Evolutionary conservation across 208 protist genomes (phyloP), one percentile per base, ranked within the genome.

Genomic region (Crithidia mellificae): DNA sequence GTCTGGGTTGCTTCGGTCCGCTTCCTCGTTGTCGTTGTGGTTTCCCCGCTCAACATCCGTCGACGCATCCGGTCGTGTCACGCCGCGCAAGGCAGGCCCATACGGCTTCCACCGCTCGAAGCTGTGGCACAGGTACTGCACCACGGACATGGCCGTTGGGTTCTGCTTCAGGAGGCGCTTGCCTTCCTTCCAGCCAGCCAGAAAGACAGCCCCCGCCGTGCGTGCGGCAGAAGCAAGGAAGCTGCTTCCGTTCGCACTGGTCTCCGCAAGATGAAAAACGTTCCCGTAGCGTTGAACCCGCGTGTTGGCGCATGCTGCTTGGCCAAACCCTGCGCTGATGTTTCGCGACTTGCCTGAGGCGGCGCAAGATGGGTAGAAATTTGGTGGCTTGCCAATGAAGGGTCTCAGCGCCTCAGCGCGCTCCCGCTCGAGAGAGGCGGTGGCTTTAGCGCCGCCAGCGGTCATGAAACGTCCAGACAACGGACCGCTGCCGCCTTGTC

Each of bases 131-230:
- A 90, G 58, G 62, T 87, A 90, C 52, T 68, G 72, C 53, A 88
- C 57, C 19, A 90, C 75, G 0, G 76, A 68, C 49, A 63, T 55
- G 12, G 80, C 75, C 25, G 80, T 88, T 27, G 81, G 71, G 63
- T 90, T 90, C 9, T 78, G 77, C 24, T 61, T 55, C 30, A 84
- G 47, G 50, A 80, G 66, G n/a, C 74, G 77, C 22, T 46, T 63
- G 14, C 62, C 61, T n/a, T 68, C 70, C 19, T 69, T 75, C 70
- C 70, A 69, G 22, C 24, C 30, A 3, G 27, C 36, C 1, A 58
- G 39, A 24, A 75, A 41, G 2, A 38, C n/a, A 19, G 36, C 11
- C 27, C 44, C 25, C 1, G 53, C 24, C 22, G 34, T 19, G 22
- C 17, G 11, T 2, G 59, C 32, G 1, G 59, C 68, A 19, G 43